Evolutionary conservation across 768 basidiomycete genomes (phyloP).

Genomic region (Leccinum imitatum): DNA sequence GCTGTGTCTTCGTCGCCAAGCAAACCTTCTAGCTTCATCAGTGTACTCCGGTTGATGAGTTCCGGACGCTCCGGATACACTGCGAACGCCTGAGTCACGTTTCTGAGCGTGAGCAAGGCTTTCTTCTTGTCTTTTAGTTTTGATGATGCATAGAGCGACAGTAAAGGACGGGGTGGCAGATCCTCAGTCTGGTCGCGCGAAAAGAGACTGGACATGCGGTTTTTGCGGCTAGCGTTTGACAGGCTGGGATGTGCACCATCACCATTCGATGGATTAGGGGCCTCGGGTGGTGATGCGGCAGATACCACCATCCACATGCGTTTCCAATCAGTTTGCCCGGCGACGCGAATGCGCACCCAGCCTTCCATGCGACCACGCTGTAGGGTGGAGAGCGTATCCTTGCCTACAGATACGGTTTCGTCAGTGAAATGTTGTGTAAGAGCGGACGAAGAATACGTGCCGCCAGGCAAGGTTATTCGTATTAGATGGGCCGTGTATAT

Average conservation of each 20-base stretch:
- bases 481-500: constrained; percentile 96
- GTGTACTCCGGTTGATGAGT: constrained; percentile 80
- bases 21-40: constrained; percentile 89
- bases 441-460: constrained; percentile 27
- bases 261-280: constrained; percentile 22
- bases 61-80: constrained; percentile 97
- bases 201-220: constrained; percentile 66
- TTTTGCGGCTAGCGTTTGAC: constrained; percentile 34
- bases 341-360: constrained; percentile 84
- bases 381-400: constrained; percentile 60
- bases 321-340: constrained; percentile 99
- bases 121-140: constrained; percentile 77
- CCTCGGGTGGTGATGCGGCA: constrained; percentile 40
- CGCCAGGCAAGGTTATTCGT: constrained; percentile 64
- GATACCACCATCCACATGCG: constrained; percentile 80
- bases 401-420: constrained; percentile 30
- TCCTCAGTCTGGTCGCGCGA: constrained; percentile 45
- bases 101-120: constrained; percentile 63
- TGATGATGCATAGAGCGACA: constrained; percentile 60
- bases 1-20: constrained; percentile 76
- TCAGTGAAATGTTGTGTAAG: constrained; percentile 30
- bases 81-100: constrained; percentile 84
- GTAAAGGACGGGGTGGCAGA: constrained; percentile 37
- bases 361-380: constrained; percentile 80
- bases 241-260: constrained; percentile 29